Percentiles rank a stretch among this genome's conserved stretches.
phyloP scores from a whole-genome alignment of 1,284 basidiomycete genomes.

The Acaromyces ingoldii region DNA sequence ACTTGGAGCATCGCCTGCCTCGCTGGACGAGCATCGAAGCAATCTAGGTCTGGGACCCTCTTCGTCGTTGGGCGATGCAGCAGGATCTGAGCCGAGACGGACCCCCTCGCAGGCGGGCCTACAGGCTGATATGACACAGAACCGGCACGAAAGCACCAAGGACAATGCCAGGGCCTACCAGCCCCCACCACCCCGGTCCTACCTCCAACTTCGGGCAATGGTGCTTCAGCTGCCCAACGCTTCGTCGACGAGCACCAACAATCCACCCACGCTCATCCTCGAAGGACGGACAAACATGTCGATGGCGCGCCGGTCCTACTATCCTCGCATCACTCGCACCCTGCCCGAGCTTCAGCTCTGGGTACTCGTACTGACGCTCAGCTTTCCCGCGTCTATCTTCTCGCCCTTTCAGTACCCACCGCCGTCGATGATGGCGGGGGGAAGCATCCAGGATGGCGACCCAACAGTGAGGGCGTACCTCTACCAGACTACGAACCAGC shows the following conservation, averaged over 20 bases:
- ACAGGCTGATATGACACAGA: neutral
- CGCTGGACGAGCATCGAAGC: too few relatives aligned
- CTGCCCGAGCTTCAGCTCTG: conserved; percentile 4
- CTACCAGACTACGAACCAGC: neutral
- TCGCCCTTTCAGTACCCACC: neutral
- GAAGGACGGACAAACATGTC: conserved; percentile 5
- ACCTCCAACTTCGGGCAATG: conserved; percentile 1
- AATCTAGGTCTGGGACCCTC: too few relatives aligned
- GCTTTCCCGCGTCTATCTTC: conserved; percentile 3
- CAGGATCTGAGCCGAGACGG: too few relatives aligned
- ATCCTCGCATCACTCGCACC: conserved; percentile 1
- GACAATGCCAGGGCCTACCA: conserved; percentile 3
- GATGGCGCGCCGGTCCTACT: neutral
- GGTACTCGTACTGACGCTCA: conserved; percentile 2
- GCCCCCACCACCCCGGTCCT: neutral
- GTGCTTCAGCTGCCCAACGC: conserved; percentile 1
- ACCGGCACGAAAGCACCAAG: neutral
- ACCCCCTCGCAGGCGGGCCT: too few relatives aligned
- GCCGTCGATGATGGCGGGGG: neutral
- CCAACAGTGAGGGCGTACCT: neutral
- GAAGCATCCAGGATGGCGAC: neutral
- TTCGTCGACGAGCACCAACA: neutral
- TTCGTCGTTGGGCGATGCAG: too few relatives aligned
- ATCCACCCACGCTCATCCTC: conserved; percentile 1
- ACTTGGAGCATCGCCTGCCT: too few relatives aligned